Percentiles rank a stretch among this genome's conserved stretches.
Evolutionary conservation across 2,329 filamentous ascomycete genomes (phyloP).

Genomic region (Tolypocladium inflatum): DNA sequence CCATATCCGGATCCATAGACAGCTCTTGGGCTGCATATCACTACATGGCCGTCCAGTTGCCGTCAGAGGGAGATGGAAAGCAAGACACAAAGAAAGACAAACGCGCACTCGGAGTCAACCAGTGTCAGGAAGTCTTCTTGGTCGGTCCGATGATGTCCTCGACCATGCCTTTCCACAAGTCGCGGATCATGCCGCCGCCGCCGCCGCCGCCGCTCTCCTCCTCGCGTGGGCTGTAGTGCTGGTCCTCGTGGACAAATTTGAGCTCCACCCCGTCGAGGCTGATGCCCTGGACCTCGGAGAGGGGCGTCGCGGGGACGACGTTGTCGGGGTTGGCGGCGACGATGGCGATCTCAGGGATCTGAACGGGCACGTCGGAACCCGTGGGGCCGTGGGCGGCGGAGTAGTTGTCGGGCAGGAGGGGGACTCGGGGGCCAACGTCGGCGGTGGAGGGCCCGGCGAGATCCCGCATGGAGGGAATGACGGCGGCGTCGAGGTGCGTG

Average conservation of each 20-base stretch:
- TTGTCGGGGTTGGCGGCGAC: constrained; percentile 46
- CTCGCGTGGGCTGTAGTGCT: constrained; percentile 13
- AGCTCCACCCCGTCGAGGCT: constrained; percentile 46
- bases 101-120: background rate
- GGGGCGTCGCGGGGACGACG: constrained; percentile 37
- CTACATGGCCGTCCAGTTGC: background rate
- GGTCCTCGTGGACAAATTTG: constrained; percentile 35
- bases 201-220: constrained; percentile 19
- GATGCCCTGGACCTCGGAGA: constrained; percentile 51
- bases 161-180: constrained; percentile 48
- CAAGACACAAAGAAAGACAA: background rate
- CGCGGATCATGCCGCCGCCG: constrained; percentile 38
- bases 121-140: constrained; percentile 8
- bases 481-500: constrained; percentile 39
- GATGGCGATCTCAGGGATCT: constrained; percentile 39
- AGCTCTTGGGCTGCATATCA: background rate
- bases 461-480: constrained; percentile 38
- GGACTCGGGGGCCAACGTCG: constrained; percentile 40
- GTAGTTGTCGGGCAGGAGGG: constrained; percentile 52
- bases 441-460: constrained; percentile 16
- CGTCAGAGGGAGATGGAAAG: background rate
- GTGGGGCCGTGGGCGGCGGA: constrained; percentile 32
- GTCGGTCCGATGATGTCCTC: constrained; percentile 31
- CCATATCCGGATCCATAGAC: background rate
- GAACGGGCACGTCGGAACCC: constrained; percentile 29